Evolutionary conservation across 345 rosid species (phyloP).

Genomic region (Salix brachista): DNA sequence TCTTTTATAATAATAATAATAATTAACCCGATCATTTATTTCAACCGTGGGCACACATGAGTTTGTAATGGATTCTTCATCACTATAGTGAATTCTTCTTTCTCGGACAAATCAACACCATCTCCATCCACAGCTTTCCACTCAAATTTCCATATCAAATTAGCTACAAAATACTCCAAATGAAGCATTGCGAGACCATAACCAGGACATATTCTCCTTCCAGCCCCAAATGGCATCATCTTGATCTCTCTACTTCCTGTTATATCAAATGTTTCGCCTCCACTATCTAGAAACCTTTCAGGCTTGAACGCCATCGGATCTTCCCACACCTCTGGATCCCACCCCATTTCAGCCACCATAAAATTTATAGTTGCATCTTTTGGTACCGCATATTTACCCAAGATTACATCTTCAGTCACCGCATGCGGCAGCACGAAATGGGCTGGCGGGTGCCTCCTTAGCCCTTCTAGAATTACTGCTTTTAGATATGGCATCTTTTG

Average conservation of each 20-base stretch:
- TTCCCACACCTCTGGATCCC: background rate
- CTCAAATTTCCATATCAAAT: background rate
- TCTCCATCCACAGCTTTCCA: background rate
- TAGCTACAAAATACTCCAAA: background rate
- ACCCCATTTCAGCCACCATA: background rate
- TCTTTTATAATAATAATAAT: background rate
- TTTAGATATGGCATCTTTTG: background rate
- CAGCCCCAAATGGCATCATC: background rate
- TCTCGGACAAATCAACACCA: background rate
- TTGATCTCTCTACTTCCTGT: background rate
- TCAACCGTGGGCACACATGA: background rate
- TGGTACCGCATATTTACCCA: background rate
- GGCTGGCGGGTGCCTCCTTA: background rate
- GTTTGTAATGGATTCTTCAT: background rate
- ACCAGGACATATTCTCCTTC: background rate
- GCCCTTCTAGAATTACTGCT: background rate
- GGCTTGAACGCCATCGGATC: background rate
- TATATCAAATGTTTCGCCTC: background rate
- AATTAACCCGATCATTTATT: background rate
- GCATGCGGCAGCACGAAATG: background rate
- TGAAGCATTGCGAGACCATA: background rate
- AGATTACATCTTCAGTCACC: background rate
- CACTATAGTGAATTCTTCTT: background rate
- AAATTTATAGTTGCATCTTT: background rate
- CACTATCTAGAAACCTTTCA: background rate